phyloP scores from a whole-genome alignment of 148 eudicot species.

The Arbutus unedo region DNA sequence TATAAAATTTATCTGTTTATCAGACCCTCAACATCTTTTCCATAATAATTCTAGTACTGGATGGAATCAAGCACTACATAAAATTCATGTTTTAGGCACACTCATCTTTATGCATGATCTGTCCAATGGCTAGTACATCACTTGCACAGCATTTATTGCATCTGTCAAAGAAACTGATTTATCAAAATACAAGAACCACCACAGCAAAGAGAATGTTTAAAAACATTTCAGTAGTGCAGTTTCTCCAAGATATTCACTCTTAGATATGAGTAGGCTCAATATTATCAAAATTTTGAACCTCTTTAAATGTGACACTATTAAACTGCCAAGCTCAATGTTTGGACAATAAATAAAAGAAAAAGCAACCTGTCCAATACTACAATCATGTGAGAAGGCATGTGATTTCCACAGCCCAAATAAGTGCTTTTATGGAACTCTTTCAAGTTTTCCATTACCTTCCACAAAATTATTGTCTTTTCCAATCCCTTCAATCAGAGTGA shows the following conservation, averaged over 20 bases:
- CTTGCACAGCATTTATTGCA: not conserved
- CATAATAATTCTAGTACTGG: not conserved
- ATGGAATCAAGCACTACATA: too few relatives aligned
- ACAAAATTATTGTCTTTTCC: constrained; percentile 29
- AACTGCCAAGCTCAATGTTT: not conserved
- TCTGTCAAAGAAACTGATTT: not conserved
- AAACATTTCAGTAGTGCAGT: not conserved
- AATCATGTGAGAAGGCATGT: not conserved
- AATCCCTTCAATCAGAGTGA: constrained; percentile 57
- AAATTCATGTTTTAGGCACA: too few relatives aligned
- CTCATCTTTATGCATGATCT: not conserved
- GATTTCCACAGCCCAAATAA: not conserved
- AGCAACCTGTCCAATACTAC: not conserved
- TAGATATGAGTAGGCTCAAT: not conserved
- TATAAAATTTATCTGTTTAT: not conserved
- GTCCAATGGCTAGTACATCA: not conserved
- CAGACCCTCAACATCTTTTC: not conserved
- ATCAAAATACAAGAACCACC: not conserved
- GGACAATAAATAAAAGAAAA: not conserved
- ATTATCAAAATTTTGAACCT: not conserved
- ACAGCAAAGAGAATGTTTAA: not conserved
- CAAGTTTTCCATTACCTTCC: constrained; percentile 8
- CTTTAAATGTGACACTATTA: not conserved
- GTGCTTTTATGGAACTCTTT: not conserved
- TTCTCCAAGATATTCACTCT: not conserved